Conservation (phyloP, 192 early-diverging fungal species). For the Linnemannia schmuckeri region DNA sequence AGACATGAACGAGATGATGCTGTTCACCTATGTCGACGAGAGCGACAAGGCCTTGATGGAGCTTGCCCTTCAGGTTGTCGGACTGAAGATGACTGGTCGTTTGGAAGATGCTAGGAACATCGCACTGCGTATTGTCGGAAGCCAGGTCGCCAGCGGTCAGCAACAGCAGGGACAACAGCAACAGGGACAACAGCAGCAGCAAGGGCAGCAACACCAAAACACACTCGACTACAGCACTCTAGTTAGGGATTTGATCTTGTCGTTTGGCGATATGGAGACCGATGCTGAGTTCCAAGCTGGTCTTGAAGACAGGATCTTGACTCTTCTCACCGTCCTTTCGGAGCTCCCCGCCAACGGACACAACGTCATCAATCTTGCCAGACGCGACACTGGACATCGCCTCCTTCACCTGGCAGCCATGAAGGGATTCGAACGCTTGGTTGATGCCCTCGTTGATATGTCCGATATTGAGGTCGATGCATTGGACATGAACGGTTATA, state of each 20-base stretch:
- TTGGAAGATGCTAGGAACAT: slow-evolving; percentile 81
- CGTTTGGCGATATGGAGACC: slow-evolving; percentile 59
- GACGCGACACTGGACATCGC: slow-evolving; percentile 64
- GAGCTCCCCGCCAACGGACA: slow-evolving; percentile 32
- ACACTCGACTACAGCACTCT: slow-evolving; percentile 24
- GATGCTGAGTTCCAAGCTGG: slow-evolving; percentile 57
- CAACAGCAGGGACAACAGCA: slow-evolving; percentile 29
- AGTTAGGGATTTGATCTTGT: slow-evolving; percentile 49
- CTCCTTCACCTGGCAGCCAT: slow-evolving; percentile 76
- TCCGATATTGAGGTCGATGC: slow-evolving; percentile 64
- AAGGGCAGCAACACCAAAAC: slow-evolving; percentile 46
- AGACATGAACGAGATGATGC: slow-evolving; percentile 30
- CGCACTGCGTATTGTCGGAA: slow-evolving; percentile 76
- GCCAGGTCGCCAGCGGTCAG: slow-evolving; percentile 42
- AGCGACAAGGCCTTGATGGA: slow-evolving; percentile 92
- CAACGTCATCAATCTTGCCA: slow-evolving; percentile 32
- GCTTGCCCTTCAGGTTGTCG: slow-evolving; percentile 89
- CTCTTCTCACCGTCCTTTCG: slow-evolving; percentile 38
- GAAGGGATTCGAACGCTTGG: slow-evolving; percentile 67
- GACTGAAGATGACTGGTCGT: slow-evolving; percentile 85
- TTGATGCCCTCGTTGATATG: slow-evolving; percentile 52
- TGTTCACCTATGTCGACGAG: slow-evolving; percentile 70
- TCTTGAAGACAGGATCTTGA: slow-evolving; percentile 54
- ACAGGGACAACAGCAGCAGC: slow-evolving; percentile 23
- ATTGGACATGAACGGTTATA: slow-evolving; percentile 75